Conservation (phyloP, 345 rosid genomes). For the Euphorbia peplus region DNA sequence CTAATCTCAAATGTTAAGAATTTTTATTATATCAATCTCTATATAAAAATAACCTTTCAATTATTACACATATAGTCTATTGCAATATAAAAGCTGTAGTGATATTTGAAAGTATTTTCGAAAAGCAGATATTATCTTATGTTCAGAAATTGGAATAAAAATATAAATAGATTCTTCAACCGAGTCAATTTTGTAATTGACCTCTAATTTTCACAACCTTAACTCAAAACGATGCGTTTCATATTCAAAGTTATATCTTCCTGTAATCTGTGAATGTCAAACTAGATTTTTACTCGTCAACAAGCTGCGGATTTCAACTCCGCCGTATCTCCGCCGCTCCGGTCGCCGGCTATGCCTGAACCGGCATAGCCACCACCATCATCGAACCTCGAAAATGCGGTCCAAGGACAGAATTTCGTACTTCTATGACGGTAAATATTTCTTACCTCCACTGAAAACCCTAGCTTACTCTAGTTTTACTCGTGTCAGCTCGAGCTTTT, state of each 20-base stretch:
- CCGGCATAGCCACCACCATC: not conserved
- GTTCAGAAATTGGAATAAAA: too few relatives aligned
- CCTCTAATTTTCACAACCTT: too few relatives aligned
- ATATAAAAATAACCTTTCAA: too few relatives aligned
- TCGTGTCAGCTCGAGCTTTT: not conserved
- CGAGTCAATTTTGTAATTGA: not conserved
- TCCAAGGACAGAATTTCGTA: constrained; percentile 87
- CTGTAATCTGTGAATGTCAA: not conserved
- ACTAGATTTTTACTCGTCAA: not conserved
- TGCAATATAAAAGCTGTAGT: too few relatives aligned
- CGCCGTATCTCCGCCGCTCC: not conserved
- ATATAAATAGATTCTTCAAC: too few relatives aligned
- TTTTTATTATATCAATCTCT: too few relatives aligned
- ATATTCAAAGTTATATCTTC: not conserved
- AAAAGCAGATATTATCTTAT: too few relatives aligned
- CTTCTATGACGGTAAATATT: constrained; percentile 73
- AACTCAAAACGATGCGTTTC: not conserved
- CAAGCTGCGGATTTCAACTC: not conserved
- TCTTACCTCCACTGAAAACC: constrained; percentile 14
- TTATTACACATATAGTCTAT: too few relatives aligned
- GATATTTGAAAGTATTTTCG: too few relatives aligned
- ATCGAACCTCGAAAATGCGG: constrained; percentile 39
- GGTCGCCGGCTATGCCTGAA: not conserved
- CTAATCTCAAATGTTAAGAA: too few relatives aligned
- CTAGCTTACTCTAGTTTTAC: constrained; percentile 1